Conservation (phyloP, 305 asterid genomes). For the Withania somnifera region DNA sequence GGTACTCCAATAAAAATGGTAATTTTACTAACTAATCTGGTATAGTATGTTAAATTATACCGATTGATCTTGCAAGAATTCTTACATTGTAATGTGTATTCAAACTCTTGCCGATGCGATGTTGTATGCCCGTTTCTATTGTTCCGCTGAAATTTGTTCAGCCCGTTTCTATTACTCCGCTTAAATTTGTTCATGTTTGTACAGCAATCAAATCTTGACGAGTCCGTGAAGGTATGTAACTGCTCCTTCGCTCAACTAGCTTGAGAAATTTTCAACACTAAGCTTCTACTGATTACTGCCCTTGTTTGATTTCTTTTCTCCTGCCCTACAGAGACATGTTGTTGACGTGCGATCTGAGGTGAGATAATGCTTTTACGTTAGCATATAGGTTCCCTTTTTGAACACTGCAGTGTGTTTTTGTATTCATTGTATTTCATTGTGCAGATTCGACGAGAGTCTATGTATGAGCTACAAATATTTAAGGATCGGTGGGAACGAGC, state of each 20-base stretch:
- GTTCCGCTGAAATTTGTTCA: background rate
- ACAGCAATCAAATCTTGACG: slow-evolving; percentile 29
- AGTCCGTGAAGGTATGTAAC: slow-evolving; percentile 31
- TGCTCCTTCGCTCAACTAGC: background rate
- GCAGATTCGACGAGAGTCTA: slow-evolving; percentile 76
- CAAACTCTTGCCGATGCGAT: background rate
- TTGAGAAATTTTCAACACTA: too few species aligned
- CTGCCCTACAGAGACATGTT: slow-evolving; percentile 11
- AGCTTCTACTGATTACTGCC: background rate
- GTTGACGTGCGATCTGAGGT: slow-evolving; percentile 31
- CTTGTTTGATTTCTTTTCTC: background rate
- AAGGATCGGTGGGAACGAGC: slow-evolving; percentile 78
- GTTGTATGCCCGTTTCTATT: background rate
- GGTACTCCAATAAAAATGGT: background rate
- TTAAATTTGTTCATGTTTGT: slow-evolving; percentile 11
- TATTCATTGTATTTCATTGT: background rate
- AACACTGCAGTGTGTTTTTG: background rate
- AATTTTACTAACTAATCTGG: too few species aligned
- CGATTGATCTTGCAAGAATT: background rate
- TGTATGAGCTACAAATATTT: slow-evolving; percentile 51
- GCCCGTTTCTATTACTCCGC: background rate
- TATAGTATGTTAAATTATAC: background rate
- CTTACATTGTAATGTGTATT: background rate
- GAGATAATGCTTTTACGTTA: background rate
- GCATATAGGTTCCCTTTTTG: background rate